These are phyloP conservation scores for Chrysosporium queenslandicum DNA, from an alignment of 2,329 filamentous ascomycete species.

Conservation along the genomic window DNA sequence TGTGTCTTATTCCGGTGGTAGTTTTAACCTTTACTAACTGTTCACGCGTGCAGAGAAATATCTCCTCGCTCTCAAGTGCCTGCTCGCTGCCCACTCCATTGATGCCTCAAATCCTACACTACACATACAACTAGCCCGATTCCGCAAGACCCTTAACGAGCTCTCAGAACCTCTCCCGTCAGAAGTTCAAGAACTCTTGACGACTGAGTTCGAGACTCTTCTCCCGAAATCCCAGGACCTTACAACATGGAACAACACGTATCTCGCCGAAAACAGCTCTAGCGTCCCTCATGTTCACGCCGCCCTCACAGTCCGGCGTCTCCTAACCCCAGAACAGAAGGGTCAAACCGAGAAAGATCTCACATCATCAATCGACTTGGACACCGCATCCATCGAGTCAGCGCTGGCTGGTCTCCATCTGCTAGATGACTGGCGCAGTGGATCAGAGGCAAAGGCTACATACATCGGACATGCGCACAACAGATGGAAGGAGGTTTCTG, in stretches of 20 bases:
- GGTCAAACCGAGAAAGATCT: conserved; percentile 52
- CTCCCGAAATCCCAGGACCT: conserved; percentile 49
- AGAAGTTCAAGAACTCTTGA: conserved; percentile 59
- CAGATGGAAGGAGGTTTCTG: conserved; percentile 34
- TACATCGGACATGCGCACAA: conserved; percentile 37
- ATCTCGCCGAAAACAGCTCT: conserved; percentile 51
- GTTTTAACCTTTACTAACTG: not conserved
- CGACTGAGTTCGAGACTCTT: conserved; percentile 54
- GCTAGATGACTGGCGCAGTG: conserved; percentile 44
- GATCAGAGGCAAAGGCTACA: conserved; percentile 39
- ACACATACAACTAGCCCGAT: conserved; percentile 62
- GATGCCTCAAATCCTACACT: conserved; percentile 60
- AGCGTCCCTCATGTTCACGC: conserved; percentile 55
- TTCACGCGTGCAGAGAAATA: conserved; percentile 57
- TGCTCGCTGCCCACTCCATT: conserved; percentile 61
- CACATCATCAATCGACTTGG: conserved; percentile 46
- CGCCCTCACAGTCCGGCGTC: conserved; percentile 49
- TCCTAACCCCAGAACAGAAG: conserved; percentile 50
- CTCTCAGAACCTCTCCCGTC: conserved; percentile 51
- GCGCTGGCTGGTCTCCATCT: conserved; percentile 47
- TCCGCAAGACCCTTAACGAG: conserved; percentile 53
- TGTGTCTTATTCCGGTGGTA: conserved; percentile 27
- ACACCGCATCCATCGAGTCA: conserved; percentile 45
- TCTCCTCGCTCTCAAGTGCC: conserved; percentile 73
- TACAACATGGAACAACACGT: conserved; percentile 56